Evolutionary conservation across 768 basidiomycete species (phyloP).

Genomic region (Clavaria fumosa): DNA sequence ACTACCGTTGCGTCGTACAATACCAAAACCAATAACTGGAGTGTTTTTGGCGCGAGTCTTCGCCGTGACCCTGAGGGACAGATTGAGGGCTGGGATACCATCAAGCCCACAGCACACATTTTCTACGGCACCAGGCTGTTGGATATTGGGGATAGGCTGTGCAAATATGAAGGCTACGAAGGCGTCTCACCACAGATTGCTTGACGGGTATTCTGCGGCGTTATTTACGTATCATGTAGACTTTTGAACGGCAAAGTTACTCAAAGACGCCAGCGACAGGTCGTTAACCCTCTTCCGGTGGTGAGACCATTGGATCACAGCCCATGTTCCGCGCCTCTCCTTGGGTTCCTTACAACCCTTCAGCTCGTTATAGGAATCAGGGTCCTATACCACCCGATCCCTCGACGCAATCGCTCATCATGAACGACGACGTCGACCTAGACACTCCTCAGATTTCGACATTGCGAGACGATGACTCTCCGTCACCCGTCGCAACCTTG

Average conservation of each 20-base stretch:
- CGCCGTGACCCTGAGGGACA: constrained; percentile 35
- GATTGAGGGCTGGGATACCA: constrained; percentile 34
- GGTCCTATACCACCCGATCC: constrained; percentile 14
- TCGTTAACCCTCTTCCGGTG: too few relatives aligned
- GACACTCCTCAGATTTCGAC: constrained; percentile 76
- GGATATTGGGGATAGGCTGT: constrained; percentile 37
- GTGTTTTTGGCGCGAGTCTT: constrained; percentile 43
- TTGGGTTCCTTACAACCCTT: constrained; percentile 41
- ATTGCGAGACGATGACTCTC: constrained; percentile 55
- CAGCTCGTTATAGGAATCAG: constrained; percentile 11
- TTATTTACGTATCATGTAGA: too few relatives aligned
- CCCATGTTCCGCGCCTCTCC: constrained; percentile 47
- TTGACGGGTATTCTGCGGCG: too few relatives aligned
- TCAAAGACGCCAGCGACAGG: too few relatives aligned
- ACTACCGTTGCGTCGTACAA: constrained; percentile 37
- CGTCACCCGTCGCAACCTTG: constrained; percentile 36
- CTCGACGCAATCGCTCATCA: constrained; percentile 13
- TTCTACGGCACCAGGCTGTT: constrained; percentile 52
- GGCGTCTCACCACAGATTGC: constrained; percentile 24
- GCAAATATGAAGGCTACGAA: constrained; percentile 57
- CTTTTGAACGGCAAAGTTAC: too few relatives aligned
- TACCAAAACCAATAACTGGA: constrained; percentile 29
- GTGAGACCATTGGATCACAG: constrained; percentile 12
- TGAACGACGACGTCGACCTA: constrained; percentile 44
- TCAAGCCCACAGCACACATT: constrained; percentile 49